Conservation (phyloP, 2,329 filamentous ascomycete species). For the Colletotrichum sp. region DNA sequence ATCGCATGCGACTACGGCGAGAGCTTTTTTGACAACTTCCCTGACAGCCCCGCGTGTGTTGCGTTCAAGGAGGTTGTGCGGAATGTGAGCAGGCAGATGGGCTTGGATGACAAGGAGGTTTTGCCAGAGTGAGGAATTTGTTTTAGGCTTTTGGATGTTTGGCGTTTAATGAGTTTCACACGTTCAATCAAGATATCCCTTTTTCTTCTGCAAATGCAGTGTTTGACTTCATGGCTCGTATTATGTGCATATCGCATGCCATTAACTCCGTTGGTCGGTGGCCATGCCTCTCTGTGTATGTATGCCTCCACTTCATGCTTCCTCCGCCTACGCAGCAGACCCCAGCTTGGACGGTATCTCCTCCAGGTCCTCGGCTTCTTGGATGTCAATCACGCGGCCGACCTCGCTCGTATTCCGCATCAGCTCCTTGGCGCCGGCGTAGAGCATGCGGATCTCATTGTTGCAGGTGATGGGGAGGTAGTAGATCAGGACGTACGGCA, state of each 20-base stretch:
- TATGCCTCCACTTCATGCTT: background rate
- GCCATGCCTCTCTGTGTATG: background rate
- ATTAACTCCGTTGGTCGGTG: background rate
- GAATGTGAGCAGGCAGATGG: conserved; percentile 70
- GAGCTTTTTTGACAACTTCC: conserved; percentile 94
- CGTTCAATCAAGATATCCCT: conserved; percentile 2
- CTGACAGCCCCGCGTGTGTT: conserved; percentile 87
- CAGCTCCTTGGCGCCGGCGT: conserved; percentile 93
- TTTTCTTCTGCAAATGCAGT: background rate
- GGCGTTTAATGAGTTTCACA: background rate
- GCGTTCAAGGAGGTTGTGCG: conserved; percentile 84
- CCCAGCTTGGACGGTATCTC: conserved; percentile 74
- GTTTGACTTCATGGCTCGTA: background rate
- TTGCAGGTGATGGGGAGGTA: conserved; percentile 95
- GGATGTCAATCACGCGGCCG: conserved; percentile 85
- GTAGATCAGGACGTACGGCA: conserved; percentile 94
- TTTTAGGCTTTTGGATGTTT: background rate
- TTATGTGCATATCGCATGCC: conserved; percentile 14
- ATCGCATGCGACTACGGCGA: conserved; percentile 98
- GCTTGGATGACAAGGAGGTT: conserved; percentile 62
- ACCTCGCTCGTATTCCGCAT: conserved; percentile 94
- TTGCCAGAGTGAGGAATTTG: conserved; percentile 41
- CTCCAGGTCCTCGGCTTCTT: conserved; percentile 79
- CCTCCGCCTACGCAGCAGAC: conserved; percentile 24
- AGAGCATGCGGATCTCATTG: conserved; percentile 86